Conservation (phyloP, 352 stramenopile species). For the Phytophthora citrophthora region DNA sequence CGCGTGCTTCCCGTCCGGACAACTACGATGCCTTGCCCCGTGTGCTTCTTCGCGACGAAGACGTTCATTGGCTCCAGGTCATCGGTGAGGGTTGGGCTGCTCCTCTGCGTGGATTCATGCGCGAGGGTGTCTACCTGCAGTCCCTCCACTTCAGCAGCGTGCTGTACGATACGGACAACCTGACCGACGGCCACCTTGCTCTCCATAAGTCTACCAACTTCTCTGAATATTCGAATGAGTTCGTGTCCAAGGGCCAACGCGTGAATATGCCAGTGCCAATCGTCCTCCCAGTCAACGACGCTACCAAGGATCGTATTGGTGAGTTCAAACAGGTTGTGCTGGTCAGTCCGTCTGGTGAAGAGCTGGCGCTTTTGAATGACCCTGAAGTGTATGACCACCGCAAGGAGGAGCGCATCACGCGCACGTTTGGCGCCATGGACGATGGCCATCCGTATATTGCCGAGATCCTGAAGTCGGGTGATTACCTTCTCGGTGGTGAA, state of each 20-base stretch:
- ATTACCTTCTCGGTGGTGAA: constrained; percentile 96
- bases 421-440: constrained; percentile 97
- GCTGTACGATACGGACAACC: constrained; percentile 96
- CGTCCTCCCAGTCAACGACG: constrained; percentile 94
- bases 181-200: constrained; percentile 86
- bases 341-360: constrained; percentile 93
- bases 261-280: constrained; percentile 98
- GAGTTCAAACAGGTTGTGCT: constrained; percentile 89
- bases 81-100: constrained; percentile 97
- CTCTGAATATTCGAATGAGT: constrained; percentile 87
- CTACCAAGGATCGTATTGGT: constrained; percentile 92
- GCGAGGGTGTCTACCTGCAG: constrained; percentile 96
- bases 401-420: constrained; percentile 98
- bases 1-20: constrained; percentile 17
- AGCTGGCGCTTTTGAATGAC: constrained; percentile 93
- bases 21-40: constrained; percentile 81
- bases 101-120: constrained; percentile 97
- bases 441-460: constrained; percentile 96
- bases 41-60: constrained; percentile 96
- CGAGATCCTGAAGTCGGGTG: constrained; percentile 94
- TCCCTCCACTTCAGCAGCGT: constrained; percentile 98
- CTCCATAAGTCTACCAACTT: constrained; percentile 93
- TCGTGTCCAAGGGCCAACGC: constrained; percentile 84
- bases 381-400: constrained; percentile 97
- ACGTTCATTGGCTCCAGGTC: constrained; percentile 98